Evolutionary conservation across 441 rosid species (phyloP).

Genomic region (Erysimum pusillum): DNA sequence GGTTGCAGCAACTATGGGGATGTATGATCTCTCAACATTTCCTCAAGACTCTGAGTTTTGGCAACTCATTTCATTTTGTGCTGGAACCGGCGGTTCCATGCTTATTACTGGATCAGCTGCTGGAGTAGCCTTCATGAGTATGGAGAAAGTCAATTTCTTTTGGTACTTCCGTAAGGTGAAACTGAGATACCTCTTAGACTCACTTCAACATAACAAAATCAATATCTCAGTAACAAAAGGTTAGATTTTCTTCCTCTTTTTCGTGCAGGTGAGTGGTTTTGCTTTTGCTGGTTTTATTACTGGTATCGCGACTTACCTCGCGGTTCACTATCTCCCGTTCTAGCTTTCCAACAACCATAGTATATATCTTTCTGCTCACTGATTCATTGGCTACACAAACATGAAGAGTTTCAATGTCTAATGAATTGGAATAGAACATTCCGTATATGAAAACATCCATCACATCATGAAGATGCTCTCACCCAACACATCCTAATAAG

Average conservation of each 20-base stretch:
- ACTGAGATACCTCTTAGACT: not conserved
- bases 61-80: slow-evolving; percentile 88
- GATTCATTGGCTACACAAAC: slow-evolving; percentile 52
- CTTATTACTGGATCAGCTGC: slow-evolving; percentile 85
- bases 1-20: slow-evolving; percentile 95
- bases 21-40: slow-evolving; percentile 82
- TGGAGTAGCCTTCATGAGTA: slow-evolving; percentile 94
- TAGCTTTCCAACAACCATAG: slow-evolving; percentile 70
- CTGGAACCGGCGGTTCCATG: slow-evolving; percentile 93
- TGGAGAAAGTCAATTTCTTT: slow-evolving; percentile 91
- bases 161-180: slow-evolving; percentile 88
- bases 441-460: not conserved
- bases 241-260: not conserved
- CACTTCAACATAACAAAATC: not conserved
- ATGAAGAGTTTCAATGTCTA: not conserved
- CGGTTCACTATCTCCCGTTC: slow-evolving; percentile 53
- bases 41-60: slow-evolving; percentile 90
- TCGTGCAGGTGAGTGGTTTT: slow-evolving; percentile 79
- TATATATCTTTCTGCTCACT: slow-evolving; percentile 69
- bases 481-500: not conserved
- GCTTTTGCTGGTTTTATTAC: slow-evolving; percentile 91
- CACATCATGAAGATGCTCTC: not conserved
- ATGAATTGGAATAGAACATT: not conserved
- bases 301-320: slow-evolving; percentile 79
- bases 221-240: not conserved